Evolutionary conservation across 306 rosid genomes (phyloP).

Genomic region (Luffa acutangula): DNA sequence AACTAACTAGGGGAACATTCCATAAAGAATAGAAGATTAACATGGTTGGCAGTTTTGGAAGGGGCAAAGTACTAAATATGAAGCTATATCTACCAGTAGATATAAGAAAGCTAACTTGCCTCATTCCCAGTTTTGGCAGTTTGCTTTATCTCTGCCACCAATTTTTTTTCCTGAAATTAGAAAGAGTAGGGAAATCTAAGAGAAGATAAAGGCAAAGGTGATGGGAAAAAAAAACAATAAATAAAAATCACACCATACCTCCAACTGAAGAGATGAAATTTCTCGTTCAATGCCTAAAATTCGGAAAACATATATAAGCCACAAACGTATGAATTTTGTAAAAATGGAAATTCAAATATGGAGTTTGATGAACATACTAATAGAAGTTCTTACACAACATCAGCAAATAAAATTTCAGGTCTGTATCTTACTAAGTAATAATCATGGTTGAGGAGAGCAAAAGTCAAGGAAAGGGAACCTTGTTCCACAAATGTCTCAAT

Average conservation of each 20-base stretch:
- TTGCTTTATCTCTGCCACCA: slow-evolving; percentile 90
- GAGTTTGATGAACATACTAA: no score
- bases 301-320: background rate
- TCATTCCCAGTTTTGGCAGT: slow-evolving; percentile 91
- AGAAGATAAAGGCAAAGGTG: background rate
- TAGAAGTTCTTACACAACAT: background rate
- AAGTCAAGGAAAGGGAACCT: background rate
- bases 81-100: background rate
- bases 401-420: background rate
- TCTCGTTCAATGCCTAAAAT: slow-evolving; percentile 79
- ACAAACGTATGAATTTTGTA: background rate
- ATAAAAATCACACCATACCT: slow-evolving; percentile 30
- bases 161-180: slow-evolving; percentile 63
- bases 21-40: background rate
- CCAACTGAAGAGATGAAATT: slow-evolving; percentile 82
- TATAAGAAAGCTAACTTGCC: slow-evolving; percentile 27
- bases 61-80: background rate
- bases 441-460: background rate
- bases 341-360: background rate
- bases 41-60: background rate
- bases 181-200: slow-evolving; percentile 8
- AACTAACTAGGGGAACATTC: background rate
- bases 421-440: background rate
- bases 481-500: background rate
- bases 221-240: no score